phyloP scores from a whole-genome alignment of 345 rosid genomes.

The Salix udensis region DNA sequence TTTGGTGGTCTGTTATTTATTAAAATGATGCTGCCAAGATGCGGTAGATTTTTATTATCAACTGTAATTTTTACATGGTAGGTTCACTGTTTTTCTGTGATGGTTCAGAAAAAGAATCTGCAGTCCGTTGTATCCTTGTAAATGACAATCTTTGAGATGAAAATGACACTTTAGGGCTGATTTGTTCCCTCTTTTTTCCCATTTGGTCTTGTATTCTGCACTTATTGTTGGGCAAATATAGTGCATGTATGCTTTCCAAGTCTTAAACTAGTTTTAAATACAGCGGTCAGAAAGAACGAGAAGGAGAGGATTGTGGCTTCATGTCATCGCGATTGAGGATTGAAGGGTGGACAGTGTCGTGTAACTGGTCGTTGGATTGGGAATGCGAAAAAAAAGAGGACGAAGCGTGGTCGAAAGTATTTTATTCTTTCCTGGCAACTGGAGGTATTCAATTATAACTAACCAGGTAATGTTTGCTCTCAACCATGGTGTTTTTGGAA shows the following conservation, averaged over 20 bases:
- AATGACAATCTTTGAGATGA: slow-evolving; percentile 20
- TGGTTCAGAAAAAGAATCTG: neutral
- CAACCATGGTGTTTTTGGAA: no score
- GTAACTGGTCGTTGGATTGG: neutral
- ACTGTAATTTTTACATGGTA: slow-evolving; percentile 4
- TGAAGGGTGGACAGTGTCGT: neutral
- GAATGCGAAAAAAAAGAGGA: neutral
- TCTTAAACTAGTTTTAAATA: neutral
- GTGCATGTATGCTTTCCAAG: neutral
- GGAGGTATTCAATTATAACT: neutral
- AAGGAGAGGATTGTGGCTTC: neutral
- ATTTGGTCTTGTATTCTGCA: no score
- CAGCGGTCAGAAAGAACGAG: neutral
- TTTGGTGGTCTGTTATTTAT: slow-evolving; percentile 16
- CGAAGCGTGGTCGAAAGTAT: neutral
- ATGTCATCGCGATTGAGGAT: neutral
- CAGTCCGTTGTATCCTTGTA: slow-evolving; percentile 20
- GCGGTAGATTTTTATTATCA: neutral
- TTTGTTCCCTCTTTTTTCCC: neutral
- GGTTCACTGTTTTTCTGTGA: slow-evolving; percentile 21
- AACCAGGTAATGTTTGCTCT: neutral
- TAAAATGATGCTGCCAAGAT: slow-evolving; percentile 13
- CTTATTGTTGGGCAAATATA: neutral
- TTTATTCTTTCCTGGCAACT: neutral
- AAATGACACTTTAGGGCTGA: slow-evolving; percentile 5